These are phyloP conservation scores for Exophiala viscosa DNA, from an alignment of 2,329 filamentous ascomycete genomes.

Conservation along the genomic window DNA sequence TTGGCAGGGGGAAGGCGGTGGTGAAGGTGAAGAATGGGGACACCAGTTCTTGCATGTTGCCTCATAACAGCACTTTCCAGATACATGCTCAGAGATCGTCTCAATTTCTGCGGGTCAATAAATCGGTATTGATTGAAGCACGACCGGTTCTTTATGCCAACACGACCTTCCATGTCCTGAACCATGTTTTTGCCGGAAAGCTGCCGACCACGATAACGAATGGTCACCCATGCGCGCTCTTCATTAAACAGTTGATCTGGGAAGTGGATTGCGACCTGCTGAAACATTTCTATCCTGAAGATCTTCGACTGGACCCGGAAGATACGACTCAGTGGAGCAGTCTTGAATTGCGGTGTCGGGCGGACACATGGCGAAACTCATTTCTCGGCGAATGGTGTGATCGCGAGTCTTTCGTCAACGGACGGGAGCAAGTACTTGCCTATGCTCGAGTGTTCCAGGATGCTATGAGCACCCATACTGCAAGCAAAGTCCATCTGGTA, in stretches of 20 bases:
- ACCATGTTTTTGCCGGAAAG: slow-evolving; percentile 21
- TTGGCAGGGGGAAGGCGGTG: slow-evolving; percentile 30
- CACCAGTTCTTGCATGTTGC: slow-evolving; percentile 17
- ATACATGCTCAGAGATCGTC: slow-evolving; percentile 12
- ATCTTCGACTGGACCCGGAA: slow-evolving; percentile 9
- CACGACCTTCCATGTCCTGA: slow-evolving; percentile 23
- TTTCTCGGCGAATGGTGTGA: slow-evolving; percentile 27
- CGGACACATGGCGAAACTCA: slow-evolving; percentile 24
- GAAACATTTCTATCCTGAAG: slow-evolving; percentile 19
- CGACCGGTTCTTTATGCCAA: slow-evolving; percentile 24
- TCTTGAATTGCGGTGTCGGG: slow-evolving; percentile 24
- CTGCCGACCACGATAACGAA: slow-evolving; percentile 17
- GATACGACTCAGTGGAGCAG: slow-evolving; percentile 13
- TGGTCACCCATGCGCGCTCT: slow-evolving; percentile 10
- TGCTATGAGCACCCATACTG: slow-evolving; percentile 14
- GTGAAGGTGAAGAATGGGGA: slow-evolving; percentile 14
- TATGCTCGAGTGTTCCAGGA: slow-evolving; percentile 20
- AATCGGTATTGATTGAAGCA: slow-evolving; percentile 21
- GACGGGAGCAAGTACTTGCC: slow-evolving; percentile 17
- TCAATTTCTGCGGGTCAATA: slow-evolving; percentile 24
- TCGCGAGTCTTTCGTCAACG: slow-evolving; percentile 22
- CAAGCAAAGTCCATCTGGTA: slow-evolving; percentile 8
- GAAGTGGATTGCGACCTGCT: slow-evolving; percentile 26
- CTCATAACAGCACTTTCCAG: slow-evolving; percentile 4
- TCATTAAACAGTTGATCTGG: slow-evolving; percentile 24